These are phyloP conservation scores for Pigoraptor vietnamica DNA, from an alignment of 78 protist genomes.

Conservation along the genomic window DNA sequence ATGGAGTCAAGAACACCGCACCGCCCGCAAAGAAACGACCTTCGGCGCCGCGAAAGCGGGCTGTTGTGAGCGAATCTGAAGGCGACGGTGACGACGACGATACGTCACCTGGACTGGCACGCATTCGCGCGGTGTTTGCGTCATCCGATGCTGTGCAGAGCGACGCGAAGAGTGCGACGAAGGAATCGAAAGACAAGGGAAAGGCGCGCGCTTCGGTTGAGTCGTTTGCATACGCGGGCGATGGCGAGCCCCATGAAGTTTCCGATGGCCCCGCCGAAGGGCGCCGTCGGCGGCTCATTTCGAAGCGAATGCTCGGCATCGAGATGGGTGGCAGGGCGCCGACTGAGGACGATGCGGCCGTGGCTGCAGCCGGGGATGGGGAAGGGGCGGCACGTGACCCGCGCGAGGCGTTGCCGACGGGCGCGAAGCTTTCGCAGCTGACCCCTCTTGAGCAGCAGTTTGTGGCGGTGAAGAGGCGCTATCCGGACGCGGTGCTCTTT, in stretches of 20 bases:
- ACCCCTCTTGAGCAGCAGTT: slow-evolving; percentile 31
- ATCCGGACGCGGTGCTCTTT: slow-evolving; percentile 64
- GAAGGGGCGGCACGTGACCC: background rate
- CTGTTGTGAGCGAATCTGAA: no score
- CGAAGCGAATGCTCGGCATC: background rate
- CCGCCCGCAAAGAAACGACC: no score
- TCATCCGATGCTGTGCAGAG: no score
- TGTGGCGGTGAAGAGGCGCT: slow-evolving; percentile 31
- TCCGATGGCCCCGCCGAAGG: background rate
- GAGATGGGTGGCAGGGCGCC: background rate
- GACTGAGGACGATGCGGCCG: background rate
- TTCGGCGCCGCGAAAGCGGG: no score
- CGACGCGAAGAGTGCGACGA: background rate
- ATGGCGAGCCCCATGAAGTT: background rate
- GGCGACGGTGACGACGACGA: no score
- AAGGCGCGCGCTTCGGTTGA: background rate
- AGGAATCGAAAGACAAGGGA: background rate
- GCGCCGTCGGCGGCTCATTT: background rate
- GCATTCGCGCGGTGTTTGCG: no score
- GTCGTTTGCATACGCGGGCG: background rate
- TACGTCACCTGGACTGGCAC: no score
- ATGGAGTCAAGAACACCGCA: no score
- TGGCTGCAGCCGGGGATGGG: background rate
- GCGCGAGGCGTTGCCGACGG: background rate
- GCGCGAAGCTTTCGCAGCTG: slow-evolving; percentile 8